A percentile compares a stretch with the other conserved stretches of the same genome.
phyloP scores from a whole-genome alignment of 2,329 filamentous ascomycete genomes.

The Curvularia eragrostidis region DNA sequence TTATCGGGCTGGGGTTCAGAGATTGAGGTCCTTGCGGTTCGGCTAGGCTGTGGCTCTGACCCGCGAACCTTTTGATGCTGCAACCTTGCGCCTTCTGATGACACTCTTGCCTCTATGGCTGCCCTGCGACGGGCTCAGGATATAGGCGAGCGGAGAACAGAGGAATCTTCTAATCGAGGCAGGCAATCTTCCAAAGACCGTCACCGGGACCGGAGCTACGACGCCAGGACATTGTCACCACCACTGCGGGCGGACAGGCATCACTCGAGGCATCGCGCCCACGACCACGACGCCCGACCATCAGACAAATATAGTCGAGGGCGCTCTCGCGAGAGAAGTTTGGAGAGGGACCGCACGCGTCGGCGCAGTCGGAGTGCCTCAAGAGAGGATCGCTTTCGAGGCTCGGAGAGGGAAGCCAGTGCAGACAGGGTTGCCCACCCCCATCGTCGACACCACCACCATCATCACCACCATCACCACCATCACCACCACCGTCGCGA shows the following conservation, averaged over 20 bases:
- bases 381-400: conserved; percentile 46
- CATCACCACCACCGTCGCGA: conserved; percentile 44
- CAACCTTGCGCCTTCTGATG: conserved; percentile 47
- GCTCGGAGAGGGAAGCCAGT: conserved; percentile 47
- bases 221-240: conserved; percentile 46
- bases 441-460: conserved; percentile 44
- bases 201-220: conserved; percentile 34
- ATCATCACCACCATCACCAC: conserved; percentile 41
- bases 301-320: conserved; percentile 35
- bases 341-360: conserved; percentile 42
- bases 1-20: conserved; percentile 26
- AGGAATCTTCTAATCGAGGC: conserved; percentile 47
- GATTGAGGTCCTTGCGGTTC: conserved; percentile 39
- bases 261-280: conserved; percentile 38
- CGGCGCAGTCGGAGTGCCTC: conserved; percentile 43
- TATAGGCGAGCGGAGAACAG: conserved; percentile 54
- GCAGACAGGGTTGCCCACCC: conserved; percentile 45
- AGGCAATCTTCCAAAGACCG: conserved; percentile 39
- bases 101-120: conserved; percentile 53
- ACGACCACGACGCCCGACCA: conserved; percentile 38
- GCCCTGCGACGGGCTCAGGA: conserved; percentile 51
- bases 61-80: conserved; percentile 46
- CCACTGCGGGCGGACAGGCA: conserved; percentile 47
- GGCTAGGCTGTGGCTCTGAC: conserved; percentile 48
- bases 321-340: conserved; percentile 44